Evolutionary conservation across 2,329 filamentous ascomycete species (phyloP).

Genomic region (Arachnopeziza araneosa): DNA sequence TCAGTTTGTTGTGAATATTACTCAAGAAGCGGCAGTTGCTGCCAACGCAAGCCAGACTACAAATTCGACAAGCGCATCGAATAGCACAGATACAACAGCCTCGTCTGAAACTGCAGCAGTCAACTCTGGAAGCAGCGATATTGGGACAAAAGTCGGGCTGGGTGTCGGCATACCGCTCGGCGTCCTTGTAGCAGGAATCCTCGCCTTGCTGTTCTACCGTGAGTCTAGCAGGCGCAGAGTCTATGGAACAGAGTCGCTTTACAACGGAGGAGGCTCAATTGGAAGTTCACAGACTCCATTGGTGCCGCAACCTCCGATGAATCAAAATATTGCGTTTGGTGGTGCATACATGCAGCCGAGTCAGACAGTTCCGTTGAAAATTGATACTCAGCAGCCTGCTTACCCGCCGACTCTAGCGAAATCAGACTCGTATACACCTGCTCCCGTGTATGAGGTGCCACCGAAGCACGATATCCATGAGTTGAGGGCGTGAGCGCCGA

Average conservation of each 20-base stretch:
- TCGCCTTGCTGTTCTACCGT: constrained; percentile 14
- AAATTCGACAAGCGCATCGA: not conserved
- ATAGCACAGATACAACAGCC: not conserved
- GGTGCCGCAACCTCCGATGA: not conserved
- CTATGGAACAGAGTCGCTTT: not conserved
- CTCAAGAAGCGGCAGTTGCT: not conserved
- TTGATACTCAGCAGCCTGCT: not conserved
- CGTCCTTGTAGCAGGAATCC: constrained; percentile 12
- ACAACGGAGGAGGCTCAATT: not conserved
- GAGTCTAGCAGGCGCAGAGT: constrained; percentile 8
- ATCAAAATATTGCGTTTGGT: not conserved
- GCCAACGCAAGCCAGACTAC: not conserved
- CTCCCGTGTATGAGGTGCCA: constrained; percentile 8
- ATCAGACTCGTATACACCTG: not conserved
- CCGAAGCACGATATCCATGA: constrained; percentile 4
- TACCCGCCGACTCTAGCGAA: constrained; percentile 1
- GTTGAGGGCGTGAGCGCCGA: constrained; percentile 2
- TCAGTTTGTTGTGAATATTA: constrained; percentile 3
- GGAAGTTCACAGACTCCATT: not conserved
- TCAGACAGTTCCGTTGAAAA: not conserved
- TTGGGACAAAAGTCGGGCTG: constrained; percentile 15
- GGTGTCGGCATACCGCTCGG: constrained; percentile 17
- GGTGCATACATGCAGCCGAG: not conserved
- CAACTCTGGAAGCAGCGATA: not conserved
- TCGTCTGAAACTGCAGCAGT: not conserved